These are phyloP conservation scores for Ilyonectria mors-panacis DNA, from an alignment of 2,329 filamentous ascomycete species.

Conservation along the genomic window DNA sequence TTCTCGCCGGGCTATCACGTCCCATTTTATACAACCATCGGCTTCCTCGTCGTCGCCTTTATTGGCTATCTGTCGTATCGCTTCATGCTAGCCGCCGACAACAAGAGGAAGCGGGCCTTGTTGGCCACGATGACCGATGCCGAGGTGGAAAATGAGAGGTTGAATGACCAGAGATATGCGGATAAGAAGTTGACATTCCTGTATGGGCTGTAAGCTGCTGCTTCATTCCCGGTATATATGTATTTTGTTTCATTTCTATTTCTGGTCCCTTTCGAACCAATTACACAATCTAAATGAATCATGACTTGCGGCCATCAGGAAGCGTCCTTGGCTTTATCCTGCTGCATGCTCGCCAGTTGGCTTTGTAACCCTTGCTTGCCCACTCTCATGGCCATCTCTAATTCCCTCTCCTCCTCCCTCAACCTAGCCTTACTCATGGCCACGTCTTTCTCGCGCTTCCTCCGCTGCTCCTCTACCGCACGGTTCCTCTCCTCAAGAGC, in stretches of 20 bases:
- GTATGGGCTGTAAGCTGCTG: constrained; percentile 40
- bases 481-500: constrained; percentile 77
- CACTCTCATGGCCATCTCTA: constrained; percentile 78
- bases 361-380: constrained; percentile 76
- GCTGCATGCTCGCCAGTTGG: constrained; percentile 63
- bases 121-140: constrained; percentile 40
- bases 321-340: constrained; percentile 38
- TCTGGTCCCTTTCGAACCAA: neutral
- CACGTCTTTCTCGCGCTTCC: constrained; percentile 70
- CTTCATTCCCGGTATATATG: neutral
- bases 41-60: constrained; percentile 41
- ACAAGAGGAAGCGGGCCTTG: constrained; percentile 37
- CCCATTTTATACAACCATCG: constrained; percentile 47
- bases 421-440: constrained; percentile 73
- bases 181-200: constrained; percentile 49
- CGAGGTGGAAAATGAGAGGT: constrained; percentile 45
- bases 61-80: constrained; percentile 44
- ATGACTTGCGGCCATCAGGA: constrained; percentile 35
- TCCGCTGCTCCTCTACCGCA: constrained; percentile 74
- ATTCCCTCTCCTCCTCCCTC: constrained; percentile 76
- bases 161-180: constrained; percentile 45
- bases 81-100: constrained; percentile 39
- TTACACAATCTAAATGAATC: neutral
- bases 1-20: constrained; percentile 43
- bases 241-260: neutral